Evolutionary conservation across 2,329 filamentous ascomycete genomes (phyloP), one percentile per base, ranked within the genome.

Genomic region (Arachnopeziza araneosa): DNA sequence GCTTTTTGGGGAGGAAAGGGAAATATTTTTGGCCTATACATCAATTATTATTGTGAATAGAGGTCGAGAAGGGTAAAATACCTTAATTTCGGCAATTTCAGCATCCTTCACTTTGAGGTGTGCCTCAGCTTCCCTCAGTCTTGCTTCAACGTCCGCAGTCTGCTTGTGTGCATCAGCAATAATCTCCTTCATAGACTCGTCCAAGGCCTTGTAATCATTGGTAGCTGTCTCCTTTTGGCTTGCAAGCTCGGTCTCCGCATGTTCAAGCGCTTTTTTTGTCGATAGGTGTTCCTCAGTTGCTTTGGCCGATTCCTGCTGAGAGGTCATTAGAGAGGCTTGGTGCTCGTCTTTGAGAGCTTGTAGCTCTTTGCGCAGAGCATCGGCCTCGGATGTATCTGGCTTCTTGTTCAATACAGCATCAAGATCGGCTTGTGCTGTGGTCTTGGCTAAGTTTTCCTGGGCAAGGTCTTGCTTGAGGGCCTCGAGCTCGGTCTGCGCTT

Each of bases 71-170:
- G 10, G 30, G 56, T 52, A 0, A 66, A 50, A 57, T 64, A 86
- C 84, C 77, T 82, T 82, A 59, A 79, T 83, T 72, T 87, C 84
- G 19, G 79, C 81, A 68, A 87, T 76, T 73, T 87, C 84, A 50
- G 84, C 83, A 50, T 87, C 83, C 75, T 83, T 85, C 56, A 87
- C 82, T 56, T 71, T 72, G 32, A 73, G 68, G 8, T 67, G 63
- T 7, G 70, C 69, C 57, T 71, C 66, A n/a, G 65, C 56, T 58
- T 71, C 76, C 74, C 80, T 83, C 54, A 76, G 58, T 56, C 72
- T 68, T 55, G 74, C 74, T 57, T 76, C 74, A 61, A 75, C 69
- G 62, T 76, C 75, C n/a, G 65, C 58, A 44, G 60, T 64, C 50
- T 70, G 71, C 56, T 70, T 70, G 51, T 68, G 67, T 56, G 81